Evolutionary conservation across 768 basidiomycete species (phyloP), one percentile per base, ranked within the genome.

Genomic region (Suillus tomentosus): DNA sequence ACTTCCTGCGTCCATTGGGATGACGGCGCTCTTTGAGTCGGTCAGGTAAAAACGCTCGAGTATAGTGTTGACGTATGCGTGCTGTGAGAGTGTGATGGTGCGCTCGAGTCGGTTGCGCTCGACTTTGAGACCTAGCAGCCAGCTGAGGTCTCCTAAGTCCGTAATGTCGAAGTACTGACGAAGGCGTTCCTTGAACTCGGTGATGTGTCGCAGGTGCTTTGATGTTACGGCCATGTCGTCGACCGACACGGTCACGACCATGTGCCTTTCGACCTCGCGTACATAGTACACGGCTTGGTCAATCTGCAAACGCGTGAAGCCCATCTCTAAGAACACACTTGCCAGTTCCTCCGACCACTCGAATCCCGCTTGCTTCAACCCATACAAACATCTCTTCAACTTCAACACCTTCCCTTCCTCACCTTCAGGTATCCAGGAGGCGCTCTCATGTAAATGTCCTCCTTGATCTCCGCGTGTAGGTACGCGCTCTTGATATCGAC

Each of bases 291-390:
- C 17, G 5, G 27, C 19, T 10, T 51, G 51, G 15, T 62, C 62
- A 57, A 57, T 27, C 9, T 36, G 27, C 3, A 27, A 59, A 15
- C 9, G 39, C 3, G 5, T 64, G 51, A 64, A 61, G 13, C 63
- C 56, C 7, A 64, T 24, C 19, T 64, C 34, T 14, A 19, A 4
- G 42, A 63, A 48, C 8, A 51, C 36, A 17, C n/a, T 37, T 14
- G 40, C 55, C 19, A 63, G 43, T 34, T 56, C 56, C 59, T 72
- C 15, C 45, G 75, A 74, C 79, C 79, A 81, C 45, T 72, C 56
- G 14, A 67, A 58, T 11, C 70, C 75, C 3, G 73, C 69, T 62
- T 80, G 79, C 22, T 76, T 77, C 6, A 82, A 71, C 0, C 82
- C 77, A 62, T 83, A 83, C 10, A 83, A 63, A 71, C 68, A 22